phyloP scores from a whole-genome alignment of 495 filamentous ascomycete genomes.

The Xanthoparmelia taractica region DNA sequence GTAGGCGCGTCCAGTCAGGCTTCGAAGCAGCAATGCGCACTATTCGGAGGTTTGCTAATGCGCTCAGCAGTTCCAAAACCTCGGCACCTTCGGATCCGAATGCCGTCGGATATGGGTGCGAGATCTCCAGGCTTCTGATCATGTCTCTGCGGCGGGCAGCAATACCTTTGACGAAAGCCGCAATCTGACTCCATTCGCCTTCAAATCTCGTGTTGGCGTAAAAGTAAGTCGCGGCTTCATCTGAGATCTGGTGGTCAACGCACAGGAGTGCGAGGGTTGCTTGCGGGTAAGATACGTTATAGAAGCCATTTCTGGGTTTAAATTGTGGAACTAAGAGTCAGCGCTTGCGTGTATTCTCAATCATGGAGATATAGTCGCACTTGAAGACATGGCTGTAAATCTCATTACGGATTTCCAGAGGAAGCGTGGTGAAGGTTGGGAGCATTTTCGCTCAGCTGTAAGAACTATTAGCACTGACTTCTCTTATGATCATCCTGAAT shows the following conservation, averaged over 20 bases:
- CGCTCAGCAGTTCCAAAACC: not conserved
- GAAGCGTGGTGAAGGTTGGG: not conserved
- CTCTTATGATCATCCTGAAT: too few species aligned
- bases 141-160: not conserved
- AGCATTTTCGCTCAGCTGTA: not conserved
- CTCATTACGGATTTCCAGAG: not conserved
- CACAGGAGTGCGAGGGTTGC: not conserved
- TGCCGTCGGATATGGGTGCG: not conserved
- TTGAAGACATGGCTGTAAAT: not conserved
- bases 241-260: not conserved
- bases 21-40: not conserved
- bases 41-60: not conserved
- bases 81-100: not conserved
- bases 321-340: not conserved
- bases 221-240: not conserved
- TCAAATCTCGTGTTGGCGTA: slow-evolving; percentile 7
- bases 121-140: not conserved
- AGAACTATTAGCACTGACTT: too few species aligned
- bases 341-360: not conserved
- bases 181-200: not conserved
- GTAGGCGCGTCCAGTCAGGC: not conserved
- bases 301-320: too few species aligned
- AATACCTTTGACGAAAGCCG: not conserved
- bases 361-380: not conserved
- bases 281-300: not conserved